Base-by-base conservation (phyloP, 2,329 filamentous ascomycete genomes). In the Verticillium nonalfalfae region DNA sequence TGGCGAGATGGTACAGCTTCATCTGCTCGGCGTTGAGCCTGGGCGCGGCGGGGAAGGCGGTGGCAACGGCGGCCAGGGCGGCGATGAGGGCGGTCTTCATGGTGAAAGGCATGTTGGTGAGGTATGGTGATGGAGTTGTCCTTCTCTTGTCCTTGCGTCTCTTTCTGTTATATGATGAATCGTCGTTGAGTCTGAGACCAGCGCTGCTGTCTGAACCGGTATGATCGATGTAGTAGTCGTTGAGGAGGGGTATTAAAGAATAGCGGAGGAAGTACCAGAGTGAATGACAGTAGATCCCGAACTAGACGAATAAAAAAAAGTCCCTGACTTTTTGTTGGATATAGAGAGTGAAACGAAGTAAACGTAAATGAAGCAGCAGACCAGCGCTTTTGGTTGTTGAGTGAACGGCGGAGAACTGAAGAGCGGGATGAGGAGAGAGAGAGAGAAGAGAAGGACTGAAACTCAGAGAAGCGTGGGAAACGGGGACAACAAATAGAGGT, bases 341-440 rank as follows among this genome's bases (percentile, higher is more conserved):
- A 21, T 50, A 50, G 40, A 50, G 35, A 57, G 55, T 18, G 55
- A 57, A 57, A 31, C 54, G 54, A 36, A 56, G 55, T 36, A 57
- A n/a, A 57, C 35, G n/a, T 18, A 18, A 57, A 36, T 11, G 34
- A 57, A 57, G 35, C 55, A 81, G 78, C 79, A 79, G 77, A 80
- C 79, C 79, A 79, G 79, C 75, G 79, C 79, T 81, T 80, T 73
- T n/a, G 71, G 68, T 65, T 70, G 67, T 67, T 64, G 66, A 70
- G 69, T 65, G 69, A 73, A 72, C 70, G 69, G 68, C 69, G 68
- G 67, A 68, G 66, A 67, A 69, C 67, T 62, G 63, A 63, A 66
- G 65, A 63, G 60, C 66, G 63, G 65, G 56, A 64, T 63, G 52
- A 60, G 62, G 60, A 64, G 40, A 21, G 9, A 50, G 11, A 21